Evolutionary conservation across 2,329 filamentous ascomycete species (phyloP), one percentile per base, ranked within the genome.

Genomic region (Alternaria brassicicola): DNA sequence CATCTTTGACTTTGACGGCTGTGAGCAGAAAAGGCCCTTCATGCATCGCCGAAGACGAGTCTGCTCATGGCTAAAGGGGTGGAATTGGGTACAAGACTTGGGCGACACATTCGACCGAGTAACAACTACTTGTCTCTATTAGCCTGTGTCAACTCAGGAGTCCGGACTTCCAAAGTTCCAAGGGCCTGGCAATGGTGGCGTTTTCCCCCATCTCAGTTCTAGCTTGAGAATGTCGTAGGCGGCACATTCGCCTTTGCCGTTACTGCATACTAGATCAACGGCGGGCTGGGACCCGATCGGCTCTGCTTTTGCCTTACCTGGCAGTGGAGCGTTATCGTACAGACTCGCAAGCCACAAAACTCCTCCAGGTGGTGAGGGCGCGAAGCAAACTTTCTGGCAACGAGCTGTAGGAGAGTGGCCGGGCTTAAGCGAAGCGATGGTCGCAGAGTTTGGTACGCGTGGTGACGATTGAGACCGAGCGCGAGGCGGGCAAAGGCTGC

Each of bases 231-330:
- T 53, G 41, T 47, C 31, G 41, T 53, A 36, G 23, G 51, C 41
- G 51, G 51, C 51, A 54, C 15, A 33, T 17, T 17, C 48, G 52
- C 52, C 39, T 48, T 4, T 48, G 52, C 52, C 42, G 52, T 33
- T 39, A 12, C 49, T 33, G 36, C 36, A 43, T 35, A 19, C 36
- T n/a, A 52, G 31, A 19, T 49, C 9, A 23, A 7, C 23, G 25
- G 47, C 25, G 31, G 33, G 47, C 47, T 17, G 33, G 33, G 47
- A n/a, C 23, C 19, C 47, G 31, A 23, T 23, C 17, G n/a, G 23
- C 30, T 38, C n/a, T 53, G 30, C 19, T 35, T 36, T 55, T 42
- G 52, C 28, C 46, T 23, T 50, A 26, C 28, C 36, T 21, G 13
- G 23, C 28, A 33, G 30, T 35, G 30, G n/a, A 25, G 31, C 36